Conservation (phyloP, 192 early-diverging fungal species). For the Coemansia umbellata region DNA sequence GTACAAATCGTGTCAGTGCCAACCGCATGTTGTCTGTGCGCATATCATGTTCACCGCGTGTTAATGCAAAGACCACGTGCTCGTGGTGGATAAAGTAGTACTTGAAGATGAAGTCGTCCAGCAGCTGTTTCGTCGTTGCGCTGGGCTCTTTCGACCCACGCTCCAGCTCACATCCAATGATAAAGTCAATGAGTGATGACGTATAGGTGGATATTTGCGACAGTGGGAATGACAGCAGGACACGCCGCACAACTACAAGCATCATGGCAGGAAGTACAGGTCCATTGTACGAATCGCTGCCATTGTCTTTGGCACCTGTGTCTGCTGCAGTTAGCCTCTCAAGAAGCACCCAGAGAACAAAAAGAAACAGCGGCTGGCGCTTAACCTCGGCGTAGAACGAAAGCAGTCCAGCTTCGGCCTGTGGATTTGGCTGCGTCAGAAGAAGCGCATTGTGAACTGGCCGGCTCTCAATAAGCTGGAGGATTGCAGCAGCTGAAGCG, state of each 20-base stretch:
- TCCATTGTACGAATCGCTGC: background rate
- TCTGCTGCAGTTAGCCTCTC: conserved; percentile 15
- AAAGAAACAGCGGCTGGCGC: conserved; percentile 63
- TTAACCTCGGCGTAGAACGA: conserved; percentile 58
- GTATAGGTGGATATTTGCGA: conserved; percentile 68
- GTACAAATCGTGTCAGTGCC: conserved; percentile 51
- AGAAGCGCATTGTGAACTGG: conserved; percentile 31
- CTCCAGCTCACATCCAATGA: conserved; percentile 44
- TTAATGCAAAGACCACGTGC: conserved; percentile 65
- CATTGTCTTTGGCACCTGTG: background rate
- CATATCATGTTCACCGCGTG: conserved; percentile 59
- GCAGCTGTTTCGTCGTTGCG: conserved; percentile 32
- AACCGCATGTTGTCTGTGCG: conserved; percentile 48
- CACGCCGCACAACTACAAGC: conserved; percentile 55
- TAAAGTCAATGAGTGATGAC: conserved; percentile 63
- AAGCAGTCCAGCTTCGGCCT: conserved; percentile 30
- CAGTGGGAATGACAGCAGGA: conserved; percentile 65
- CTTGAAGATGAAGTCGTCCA: conserved; percentile 71
- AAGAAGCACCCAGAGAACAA: conserved; percentile 61
- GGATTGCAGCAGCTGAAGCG: conserved; percentile 15
- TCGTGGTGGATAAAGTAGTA: conserved; percentile 65
- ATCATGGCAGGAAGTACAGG: conserved; percentile 5
- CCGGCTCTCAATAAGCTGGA: conserved; percentile 16
- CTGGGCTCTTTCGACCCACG: conserved; percentile 11
- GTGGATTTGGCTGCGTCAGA: conserved; percentile 1